These are phyloP conservation scores for Hyaloscypha variabilis DNA, from an alignment of 495 filamentous ascomycete species.

Conservation along the genomic window DNA sequence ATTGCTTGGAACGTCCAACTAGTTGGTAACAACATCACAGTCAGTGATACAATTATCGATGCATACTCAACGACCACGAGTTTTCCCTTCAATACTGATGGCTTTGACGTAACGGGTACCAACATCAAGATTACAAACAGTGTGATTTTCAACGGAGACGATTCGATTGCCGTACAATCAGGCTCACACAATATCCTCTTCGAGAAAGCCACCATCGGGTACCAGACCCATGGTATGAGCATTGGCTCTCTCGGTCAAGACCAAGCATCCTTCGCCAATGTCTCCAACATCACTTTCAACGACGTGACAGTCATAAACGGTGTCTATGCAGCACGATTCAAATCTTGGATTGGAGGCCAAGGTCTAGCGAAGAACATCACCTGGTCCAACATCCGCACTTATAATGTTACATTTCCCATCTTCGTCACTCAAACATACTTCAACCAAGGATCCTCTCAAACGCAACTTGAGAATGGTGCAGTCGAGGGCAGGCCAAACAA, in stretches of 20 bases:
- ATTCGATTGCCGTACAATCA: conserved; percentile 43
- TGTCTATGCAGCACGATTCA: conserved; percentile 46
- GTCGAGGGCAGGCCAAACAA: conserved; percentile 34
- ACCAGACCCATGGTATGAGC: conserved; percentile 45
- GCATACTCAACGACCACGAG: conserved; percentile 39
- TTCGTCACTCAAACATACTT: conserved; percentile 42
- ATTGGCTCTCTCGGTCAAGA: conserved; percentile 45
- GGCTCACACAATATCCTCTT: conserved; percentile 43
- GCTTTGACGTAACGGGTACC: conserved; percentile 43
- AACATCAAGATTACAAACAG: conserved; percentile 41
- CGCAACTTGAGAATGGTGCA: conserved; percentile 35
- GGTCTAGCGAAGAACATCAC: conserved; percentile 44
- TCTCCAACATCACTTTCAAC: conserved; percentile 43
- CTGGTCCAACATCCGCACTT: conserved; percentile 45
- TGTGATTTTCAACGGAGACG: conserved; percentile 47
- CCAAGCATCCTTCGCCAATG: conserved; percentile 28
- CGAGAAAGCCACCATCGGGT: conserved; percentile 40
- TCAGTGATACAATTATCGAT: conserved; percentile 44
- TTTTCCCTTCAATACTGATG: conserved; percentile 50
- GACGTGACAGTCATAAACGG: conserved; percentile 43
- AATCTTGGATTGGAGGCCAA: conserved; percentile 44
- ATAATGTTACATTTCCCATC: conserved; percentile 49
- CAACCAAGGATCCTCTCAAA: conserved; percentile 34
- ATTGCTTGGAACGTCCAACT: conserved; percentile 48
- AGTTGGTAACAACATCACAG: conserved; percentile 39